phyloP scores from a whole-genome alignment of 306 rosid genomes.

The Cucumis melo region DNA sequence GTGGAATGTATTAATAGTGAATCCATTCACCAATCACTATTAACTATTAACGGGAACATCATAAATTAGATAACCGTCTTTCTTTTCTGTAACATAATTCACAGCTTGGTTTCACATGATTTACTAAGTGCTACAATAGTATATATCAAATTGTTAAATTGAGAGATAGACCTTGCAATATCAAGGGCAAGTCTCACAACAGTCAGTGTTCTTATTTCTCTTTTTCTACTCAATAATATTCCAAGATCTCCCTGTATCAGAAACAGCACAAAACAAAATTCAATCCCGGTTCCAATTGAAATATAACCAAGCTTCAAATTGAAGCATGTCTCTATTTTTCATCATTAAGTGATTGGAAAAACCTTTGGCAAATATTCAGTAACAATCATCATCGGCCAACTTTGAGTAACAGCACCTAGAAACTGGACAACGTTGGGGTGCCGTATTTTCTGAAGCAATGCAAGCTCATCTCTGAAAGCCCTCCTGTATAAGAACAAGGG shows the following conservation, averaged over 20 bases:
- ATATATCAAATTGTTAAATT: neutral
- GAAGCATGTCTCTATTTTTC: neutral
- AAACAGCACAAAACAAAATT: neutral
- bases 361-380: conserved; percentile 97
- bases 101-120: neutral
- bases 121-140: neutral
- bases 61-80: neutral
- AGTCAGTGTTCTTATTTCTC: conserved; percentile 28
- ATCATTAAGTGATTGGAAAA: conserved; percentile 1
- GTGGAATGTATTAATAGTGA: neutral
- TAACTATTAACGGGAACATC: neutral
- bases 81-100: neutral
- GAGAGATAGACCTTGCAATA: conserved; percentile 42
- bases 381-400: conserved; percentile 97
- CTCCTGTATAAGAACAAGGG: conserved; percentile 39
- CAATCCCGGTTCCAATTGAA: neutral
- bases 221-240: conserved; percentile 37
- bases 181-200: conserved; percentile 65
- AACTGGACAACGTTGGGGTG: conserved; percentile 97
- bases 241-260: conserved; percentile 41
- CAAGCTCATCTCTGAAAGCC: conserved; percentile 90
- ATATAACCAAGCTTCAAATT: neutral
- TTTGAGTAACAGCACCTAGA: conserved; percentile 97
- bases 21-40: neutral
- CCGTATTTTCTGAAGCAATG: conserved; percentile 77